Conservation (phyloP, 441 rosid species). For the Pelargonium australe region DNA sequence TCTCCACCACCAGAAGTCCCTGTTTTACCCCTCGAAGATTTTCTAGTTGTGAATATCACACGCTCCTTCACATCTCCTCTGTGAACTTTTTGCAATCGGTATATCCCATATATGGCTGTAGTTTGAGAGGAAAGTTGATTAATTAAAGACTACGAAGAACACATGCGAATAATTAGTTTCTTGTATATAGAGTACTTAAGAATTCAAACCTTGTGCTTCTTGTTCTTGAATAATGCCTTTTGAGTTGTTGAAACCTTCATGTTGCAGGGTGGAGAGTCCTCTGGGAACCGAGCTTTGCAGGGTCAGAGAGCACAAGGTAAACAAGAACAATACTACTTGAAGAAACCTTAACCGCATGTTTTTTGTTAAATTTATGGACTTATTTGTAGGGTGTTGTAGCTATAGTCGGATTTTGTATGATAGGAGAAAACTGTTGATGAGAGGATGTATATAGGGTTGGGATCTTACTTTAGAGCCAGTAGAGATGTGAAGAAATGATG, state of each 20-base stretch:
- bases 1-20: conserved; percentile 30
- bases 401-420: too few species aligned
- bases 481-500: too few species aligned
- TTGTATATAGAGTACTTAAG: background rate
- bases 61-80: conserved; percentile 4
- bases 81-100: background rate
- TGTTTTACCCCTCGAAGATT: conserved; percentile 8
- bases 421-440: too few species aligned
- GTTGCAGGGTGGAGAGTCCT: conserved; percentile 2
- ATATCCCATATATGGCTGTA: conserved; percentile 18
- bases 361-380: background rate
- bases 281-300: conserved; percentile 12
- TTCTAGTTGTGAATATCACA: background rate
- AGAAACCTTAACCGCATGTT: conserved; percentile 17
- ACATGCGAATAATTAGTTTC: background rate
- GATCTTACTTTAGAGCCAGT: too few species aligned
- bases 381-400: too few species aligned
- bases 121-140: background rate
- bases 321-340: conserved; percentile 16
- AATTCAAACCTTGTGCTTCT: conserved; percentile 19
- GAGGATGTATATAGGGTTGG: too few species aligned
- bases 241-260: conserved; percentile 17
- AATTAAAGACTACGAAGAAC: background rate
- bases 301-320: conserved; percentile 13
- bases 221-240: conserved; percentile 14